These are phyloP conservation scores for Dalbergia oliveri DNA, from an alignment of 306 rosid genomes.

Conservation along the genomic window DNA sequence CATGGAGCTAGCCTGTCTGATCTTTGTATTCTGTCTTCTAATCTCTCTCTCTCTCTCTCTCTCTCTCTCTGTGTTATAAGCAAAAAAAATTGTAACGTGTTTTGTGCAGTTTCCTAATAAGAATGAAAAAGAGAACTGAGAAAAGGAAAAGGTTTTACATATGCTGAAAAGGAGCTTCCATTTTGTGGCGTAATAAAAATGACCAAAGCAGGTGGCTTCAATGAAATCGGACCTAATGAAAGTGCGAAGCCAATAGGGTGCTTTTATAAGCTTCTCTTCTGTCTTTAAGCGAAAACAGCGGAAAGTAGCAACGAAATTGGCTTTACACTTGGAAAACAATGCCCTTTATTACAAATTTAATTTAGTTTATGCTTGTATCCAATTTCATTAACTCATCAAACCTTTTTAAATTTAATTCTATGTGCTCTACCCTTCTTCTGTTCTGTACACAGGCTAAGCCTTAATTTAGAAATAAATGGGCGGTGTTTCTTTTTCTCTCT, in stretches of 20 bases:
- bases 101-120: constrained; percentile 31
- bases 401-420: not conserved
- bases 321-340: constrained; percentile 65
- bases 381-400: constrained; percentile 23
- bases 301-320: constrained; percentile 60
- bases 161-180: constrained; percentile 46
- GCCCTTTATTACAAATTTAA: constrained; percentile 25
- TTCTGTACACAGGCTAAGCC: constrained; percentile 30
- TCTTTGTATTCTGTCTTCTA: constrained; percentile 12
- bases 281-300: constrained; percentile 56
- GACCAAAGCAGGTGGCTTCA: constrained; percentile 47
- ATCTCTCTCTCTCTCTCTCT: constrained; percentile 3
- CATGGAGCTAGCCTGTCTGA: constrained; percentile 65
- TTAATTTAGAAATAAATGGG: not conserved
- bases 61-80: constrained; percentile 33
- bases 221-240: constrained; percentile 40
- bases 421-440: constrained; percentile 34
- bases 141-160: constrained; percentile 38
- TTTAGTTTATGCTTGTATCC: constrained; percentile 36
- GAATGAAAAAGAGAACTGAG: constrained; percentile 29
- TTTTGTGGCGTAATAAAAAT: constrained; percentile 53
- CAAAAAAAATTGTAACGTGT: constrained; percentile 17
- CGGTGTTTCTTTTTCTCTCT: not conserved
- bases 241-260: constrained; percentile 54
- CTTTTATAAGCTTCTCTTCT: constrained; percentile 65